Conservation (phyloP, 2,329 filamentous ascomycete species). For the Colletotrichum sp. region DNA sequence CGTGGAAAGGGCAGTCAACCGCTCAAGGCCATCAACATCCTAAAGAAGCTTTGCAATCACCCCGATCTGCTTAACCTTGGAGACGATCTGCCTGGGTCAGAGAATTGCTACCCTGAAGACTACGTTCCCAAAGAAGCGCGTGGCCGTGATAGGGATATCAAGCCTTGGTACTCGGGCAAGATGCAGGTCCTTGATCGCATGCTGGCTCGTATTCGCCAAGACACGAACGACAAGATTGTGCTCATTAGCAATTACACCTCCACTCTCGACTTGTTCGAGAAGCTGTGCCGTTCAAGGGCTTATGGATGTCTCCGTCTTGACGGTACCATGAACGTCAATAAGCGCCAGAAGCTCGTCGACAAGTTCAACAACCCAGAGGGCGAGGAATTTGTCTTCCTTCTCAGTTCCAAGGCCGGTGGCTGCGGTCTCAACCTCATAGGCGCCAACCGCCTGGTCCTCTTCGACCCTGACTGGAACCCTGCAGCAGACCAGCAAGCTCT, state of each 20-base stretch:
- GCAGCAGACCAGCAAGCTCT: constrained; percentile 97
- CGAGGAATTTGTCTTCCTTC: constrained; percentile 90
- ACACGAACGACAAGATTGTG: constrained; percentile 99
- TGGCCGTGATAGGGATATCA: constrained; percentile 89
- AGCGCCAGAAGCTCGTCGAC: constrained; percentile 95
- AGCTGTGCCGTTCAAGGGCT: constrained; percentile 80
- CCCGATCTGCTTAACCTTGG: constrained; percentile 88
- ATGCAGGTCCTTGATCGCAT: constrained; percentile 98
- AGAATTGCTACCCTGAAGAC: constrained; percentile 81
- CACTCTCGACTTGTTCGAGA: constrained; percentile 93
- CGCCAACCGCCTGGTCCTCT: constrained; percentile 91
- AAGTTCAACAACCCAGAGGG: constrained; percentile 96
- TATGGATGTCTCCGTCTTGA: constrained; percentile 92
- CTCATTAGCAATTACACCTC: constrained; percentile 98
- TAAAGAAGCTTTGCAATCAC: constrained; percentile 99
- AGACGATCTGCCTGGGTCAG: constrained; percentile 85
- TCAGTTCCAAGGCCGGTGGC: constrained; percentile 95
- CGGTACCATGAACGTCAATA: constrained; percentile 97
- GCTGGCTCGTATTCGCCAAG: constrained; percentile 92
- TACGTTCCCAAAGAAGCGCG: constrained; percentile 87
- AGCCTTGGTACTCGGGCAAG: constrained; percentile 96
- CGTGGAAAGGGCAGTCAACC: constrained; percentile 95
- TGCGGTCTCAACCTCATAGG: constrained; percentile 97
- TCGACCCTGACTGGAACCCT: constrained; percentile 98
- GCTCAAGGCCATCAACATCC: constrained; percentile 91